Conservation (phyloP, 352 stramenopile species). For the Pythium brachiatum region DNA sequence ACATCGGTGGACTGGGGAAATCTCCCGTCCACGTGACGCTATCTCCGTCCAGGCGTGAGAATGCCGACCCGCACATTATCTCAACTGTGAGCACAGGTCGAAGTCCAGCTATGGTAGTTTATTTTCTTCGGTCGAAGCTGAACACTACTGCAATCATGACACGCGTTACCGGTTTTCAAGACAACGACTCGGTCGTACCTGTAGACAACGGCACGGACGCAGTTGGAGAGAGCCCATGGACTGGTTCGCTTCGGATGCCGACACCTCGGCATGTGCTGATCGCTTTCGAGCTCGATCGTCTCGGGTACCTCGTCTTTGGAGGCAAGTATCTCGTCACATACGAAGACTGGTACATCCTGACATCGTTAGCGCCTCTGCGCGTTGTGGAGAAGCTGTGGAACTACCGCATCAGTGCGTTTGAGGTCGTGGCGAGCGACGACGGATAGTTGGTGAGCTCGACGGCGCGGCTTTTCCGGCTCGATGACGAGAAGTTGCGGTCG, state of each 20-base stretch:
- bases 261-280: constrained; percentile 3
- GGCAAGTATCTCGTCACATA: constrained; percentile 22
- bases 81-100: not conserved
- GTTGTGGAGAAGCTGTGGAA: constrained; percentile 23
- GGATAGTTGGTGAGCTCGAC: not conserved
- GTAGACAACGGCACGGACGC: no score
- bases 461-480: constrained; percentile 3
- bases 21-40: constrained; percentile 8
- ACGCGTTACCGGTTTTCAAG: not conserved
- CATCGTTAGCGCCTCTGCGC: constrained; percentile 21
- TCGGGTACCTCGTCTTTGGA: constrained; percentile 21
- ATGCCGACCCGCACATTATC: not conserved
- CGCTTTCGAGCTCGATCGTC: constrained; percentile 18
- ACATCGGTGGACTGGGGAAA: constrained; percentile 30
- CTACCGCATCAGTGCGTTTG: constrained; percentile 22
- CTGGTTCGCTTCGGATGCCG: no score
- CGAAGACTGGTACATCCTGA: constrained; percentile 27
- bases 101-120: not conserved
- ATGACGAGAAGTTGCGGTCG: not conserved
- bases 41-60: not conserved
- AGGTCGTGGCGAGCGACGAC: constrained; percentile 2
- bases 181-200: not conserved
- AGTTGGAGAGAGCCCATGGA: no score
- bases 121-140: not conserved
- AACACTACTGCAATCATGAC: not conserved